These are phyloP conservation scores for Beauveria scarabaeidicola DNA, from an alignment of 2,329 filamentous ascomycete species.

Conservation along the genomic window DNA sequence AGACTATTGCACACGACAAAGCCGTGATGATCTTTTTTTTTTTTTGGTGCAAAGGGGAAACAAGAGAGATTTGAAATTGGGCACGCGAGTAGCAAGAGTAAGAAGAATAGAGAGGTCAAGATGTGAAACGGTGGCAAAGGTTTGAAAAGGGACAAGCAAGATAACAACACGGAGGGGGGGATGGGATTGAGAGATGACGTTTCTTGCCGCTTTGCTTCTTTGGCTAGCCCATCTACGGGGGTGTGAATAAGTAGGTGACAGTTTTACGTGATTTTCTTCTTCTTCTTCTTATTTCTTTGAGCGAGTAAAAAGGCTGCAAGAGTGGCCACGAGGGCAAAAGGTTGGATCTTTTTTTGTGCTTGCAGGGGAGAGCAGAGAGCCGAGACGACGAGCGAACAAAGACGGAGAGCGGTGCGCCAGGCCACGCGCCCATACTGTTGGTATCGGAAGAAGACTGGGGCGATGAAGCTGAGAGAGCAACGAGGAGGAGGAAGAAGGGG, in stretches of 20 bases:
- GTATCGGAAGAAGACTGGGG: background rate
- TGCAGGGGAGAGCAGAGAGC: background rate
- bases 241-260: background rate
- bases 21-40: background rate
- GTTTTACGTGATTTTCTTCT: background rate
- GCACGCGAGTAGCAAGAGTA: background rate
- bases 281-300: too few relatives aligned
- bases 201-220: background rate
- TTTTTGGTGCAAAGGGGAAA: background rate
- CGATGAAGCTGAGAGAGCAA: background rate
- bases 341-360: background rate
- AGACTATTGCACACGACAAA: background rate
- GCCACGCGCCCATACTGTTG: background rate
- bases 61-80: background rate
- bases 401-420: background rate
- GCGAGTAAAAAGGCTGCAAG: background rate
- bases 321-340: background rate
- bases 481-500: slow-evolving; percentile 3
- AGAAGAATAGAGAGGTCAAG: background rate
- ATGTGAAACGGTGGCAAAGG: background rate
- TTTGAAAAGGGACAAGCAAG: background rate
- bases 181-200: background rate
- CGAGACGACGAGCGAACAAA: background rate
- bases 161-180: background rate
- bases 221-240: background rate